A percentile compares a stretch with the other conserved stretches of the same genome.
Evolutionary conservation across 257 asterid genomes (phyloP).

Genomic region (Solanum sparsipilum): DNA sequence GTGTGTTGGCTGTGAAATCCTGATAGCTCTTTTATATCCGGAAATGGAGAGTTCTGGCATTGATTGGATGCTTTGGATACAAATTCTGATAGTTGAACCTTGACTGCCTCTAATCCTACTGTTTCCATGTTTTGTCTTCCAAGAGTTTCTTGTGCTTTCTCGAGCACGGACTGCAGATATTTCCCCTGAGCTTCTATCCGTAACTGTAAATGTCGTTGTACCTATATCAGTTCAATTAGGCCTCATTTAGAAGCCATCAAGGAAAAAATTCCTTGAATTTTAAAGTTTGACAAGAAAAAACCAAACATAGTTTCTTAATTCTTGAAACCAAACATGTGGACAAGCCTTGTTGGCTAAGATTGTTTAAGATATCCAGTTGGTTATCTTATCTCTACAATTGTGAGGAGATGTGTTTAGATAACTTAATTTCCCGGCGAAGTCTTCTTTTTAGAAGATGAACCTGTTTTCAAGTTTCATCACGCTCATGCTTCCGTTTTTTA

Average conservation of each 20-base stretch:
- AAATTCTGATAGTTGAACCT: conserved; percentile 65
- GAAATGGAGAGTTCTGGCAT: conserved; percentile 56
- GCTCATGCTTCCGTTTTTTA: not conserved
- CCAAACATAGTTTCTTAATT: not conserved
- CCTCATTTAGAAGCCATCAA: conserved; percentile 5
- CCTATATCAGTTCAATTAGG: conserved; percentile 36
- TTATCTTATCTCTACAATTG: not conserved
- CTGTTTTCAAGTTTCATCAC: not conserved
- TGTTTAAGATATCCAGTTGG: not conserved
- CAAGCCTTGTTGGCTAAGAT: not conserved
- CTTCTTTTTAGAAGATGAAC: not conserved
- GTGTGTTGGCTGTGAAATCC: conserved; percentile 41
- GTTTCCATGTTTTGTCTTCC: conserved; percentile 64
- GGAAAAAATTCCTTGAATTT: not conserved
- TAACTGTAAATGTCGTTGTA: conserved; percentile 79
- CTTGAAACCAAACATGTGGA: not conserved
- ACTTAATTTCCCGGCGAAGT: not conserved
- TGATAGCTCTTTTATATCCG: conserved; percentile 44
- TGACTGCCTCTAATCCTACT: conserved; percentile 65
- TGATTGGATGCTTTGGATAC: conserved; percentile 73
- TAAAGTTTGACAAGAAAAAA: not conserved
- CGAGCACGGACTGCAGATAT: conserved; percentile 77
- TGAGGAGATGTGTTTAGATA: not conserved
- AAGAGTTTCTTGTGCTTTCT: conserved; percentile 83
- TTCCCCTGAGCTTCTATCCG: conserved; percentile 82